These are phyloP conservation scores for Eucalyptus virginea DNA, from an alignment of 345 rosid genomes.

Conservation along the genomic window DNA sequence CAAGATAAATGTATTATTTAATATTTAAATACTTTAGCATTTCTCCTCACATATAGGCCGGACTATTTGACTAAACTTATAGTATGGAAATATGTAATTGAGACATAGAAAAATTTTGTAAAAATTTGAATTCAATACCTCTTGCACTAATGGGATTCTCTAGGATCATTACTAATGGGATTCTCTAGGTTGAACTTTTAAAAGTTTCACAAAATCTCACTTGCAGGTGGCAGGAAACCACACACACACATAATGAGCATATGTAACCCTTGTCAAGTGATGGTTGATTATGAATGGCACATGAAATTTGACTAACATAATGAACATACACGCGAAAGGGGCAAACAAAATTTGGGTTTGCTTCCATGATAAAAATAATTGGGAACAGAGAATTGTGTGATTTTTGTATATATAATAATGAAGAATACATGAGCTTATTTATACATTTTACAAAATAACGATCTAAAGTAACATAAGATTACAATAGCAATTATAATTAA, in stretches of 20 bases:
- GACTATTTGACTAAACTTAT: not conserved
- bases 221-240: not conserved
- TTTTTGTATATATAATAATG: too few species aligned
- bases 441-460: not conserved
- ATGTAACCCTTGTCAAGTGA: not conserved
- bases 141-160: not conserved
- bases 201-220: not conserved
- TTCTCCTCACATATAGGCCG: fast-evolving
- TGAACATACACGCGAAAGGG: not conserved
- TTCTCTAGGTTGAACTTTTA: not conserved
- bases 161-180: not conserved
- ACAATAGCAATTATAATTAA: not conserved
- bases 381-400: not conserved
- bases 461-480: not conserved
- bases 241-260: not conserved
- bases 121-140: not conserved
- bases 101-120: not conserved
- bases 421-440: not conserved
- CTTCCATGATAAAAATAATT: not conserved
- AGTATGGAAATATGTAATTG: not conserved
- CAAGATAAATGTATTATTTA: not conserved
- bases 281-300: not conserved
- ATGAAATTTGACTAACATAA: not conserved
- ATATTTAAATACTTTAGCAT: not conserved
- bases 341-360: not conserved